Percentiles rank a stretch among this genome's conserved stretches.
Evolutionary conservation across 345 rosid species (phyloP).

Genomic region (Brassica juncea): DNA sequence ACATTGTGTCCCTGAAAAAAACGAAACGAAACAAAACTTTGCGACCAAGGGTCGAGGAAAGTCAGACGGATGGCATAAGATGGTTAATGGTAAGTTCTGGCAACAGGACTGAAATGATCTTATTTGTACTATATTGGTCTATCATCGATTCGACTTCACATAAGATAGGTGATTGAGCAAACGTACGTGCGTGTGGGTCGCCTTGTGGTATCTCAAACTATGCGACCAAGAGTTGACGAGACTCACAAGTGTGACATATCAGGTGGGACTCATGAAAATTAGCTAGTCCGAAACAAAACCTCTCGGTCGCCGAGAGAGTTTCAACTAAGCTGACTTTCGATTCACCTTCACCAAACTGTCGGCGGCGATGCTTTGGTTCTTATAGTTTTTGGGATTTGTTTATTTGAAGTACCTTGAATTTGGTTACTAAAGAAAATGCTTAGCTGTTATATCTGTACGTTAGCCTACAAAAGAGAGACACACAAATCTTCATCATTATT

Average conservation of each 20-base stretch:
- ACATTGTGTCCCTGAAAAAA: no score
- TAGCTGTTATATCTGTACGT: background rate
- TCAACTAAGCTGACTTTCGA: background rate
- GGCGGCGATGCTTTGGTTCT: background rate
- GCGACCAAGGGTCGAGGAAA: no score
- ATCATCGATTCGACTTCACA: background rate
- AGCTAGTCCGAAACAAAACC: background rate
- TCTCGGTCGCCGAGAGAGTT: background rate
- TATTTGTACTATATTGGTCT: background rate
- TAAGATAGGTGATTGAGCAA: background rate
- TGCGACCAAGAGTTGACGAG: background rate
- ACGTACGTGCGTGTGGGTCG: background rate
- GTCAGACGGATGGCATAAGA: no score
- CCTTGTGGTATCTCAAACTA: background rate
- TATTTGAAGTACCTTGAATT: background rate
- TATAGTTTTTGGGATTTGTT: background rate
- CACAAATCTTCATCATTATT: background rate
- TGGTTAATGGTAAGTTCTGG: no score
- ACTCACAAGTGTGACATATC: background rate
- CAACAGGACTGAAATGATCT: background rate
- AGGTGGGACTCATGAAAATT: background rate
- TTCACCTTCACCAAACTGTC: background rate
- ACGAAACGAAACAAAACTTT: no score
- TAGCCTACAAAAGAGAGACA: background rate
- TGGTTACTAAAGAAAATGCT: background rate